Percentiles rank a stretch among this genome's conserved stretches.
Evolutionary conservation across 352 stramenopile species (phyloP).

Genomic region (Globisporangium cylindrosporum): DNA sequence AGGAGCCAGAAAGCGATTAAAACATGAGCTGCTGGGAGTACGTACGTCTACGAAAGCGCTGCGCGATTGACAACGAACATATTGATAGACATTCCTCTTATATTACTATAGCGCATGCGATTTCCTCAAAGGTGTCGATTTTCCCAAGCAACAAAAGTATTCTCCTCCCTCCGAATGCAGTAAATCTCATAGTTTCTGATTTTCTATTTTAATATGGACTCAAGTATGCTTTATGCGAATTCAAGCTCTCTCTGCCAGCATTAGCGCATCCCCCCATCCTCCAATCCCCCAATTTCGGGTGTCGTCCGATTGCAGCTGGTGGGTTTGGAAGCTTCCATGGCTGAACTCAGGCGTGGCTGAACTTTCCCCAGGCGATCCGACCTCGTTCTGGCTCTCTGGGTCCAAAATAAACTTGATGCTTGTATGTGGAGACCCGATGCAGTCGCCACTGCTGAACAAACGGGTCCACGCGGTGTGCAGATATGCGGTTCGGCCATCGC

Average conservation of each 20-base stretch:
- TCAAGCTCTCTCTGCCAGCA: not conserved
- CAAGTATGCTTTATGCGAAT: not conserved
- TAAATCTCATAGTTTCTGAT: not conserved
- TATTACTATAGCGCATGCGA: not conserved
- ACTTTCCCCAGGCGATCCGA: not conserved
- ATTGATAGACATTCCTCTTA: too few species aligned
- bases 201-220: not conserved
- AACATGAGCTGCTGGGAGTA: not conserved
- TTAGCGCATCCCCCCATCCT: not conserved
- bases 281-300: not conserved
- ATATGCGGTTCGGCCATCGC: not conserved
- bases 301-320: not conserved
- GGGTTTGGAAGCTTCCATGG: not conserved
- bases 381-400: conserved; percentile 1
- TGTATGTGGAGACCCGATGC: not conserved
- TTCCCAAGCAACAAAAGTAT: not conserved
- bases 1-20: not conserved
- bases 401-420: not conserved
- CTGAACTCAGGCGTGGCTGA: not conserved
- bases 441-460: not conserved
- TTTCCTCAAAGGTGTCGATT: not conserved
- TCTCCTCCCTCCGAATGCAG: not conserved
- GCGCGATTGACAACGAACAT: too few species aligned
- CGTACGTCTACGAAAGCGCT: not conserved
- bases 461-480: not conserved